These are phyloP conservation scores for Blastobotrys attinorum DNA, from an alignment of 805 yeast species.

Conservation along the genomic window DNA sequence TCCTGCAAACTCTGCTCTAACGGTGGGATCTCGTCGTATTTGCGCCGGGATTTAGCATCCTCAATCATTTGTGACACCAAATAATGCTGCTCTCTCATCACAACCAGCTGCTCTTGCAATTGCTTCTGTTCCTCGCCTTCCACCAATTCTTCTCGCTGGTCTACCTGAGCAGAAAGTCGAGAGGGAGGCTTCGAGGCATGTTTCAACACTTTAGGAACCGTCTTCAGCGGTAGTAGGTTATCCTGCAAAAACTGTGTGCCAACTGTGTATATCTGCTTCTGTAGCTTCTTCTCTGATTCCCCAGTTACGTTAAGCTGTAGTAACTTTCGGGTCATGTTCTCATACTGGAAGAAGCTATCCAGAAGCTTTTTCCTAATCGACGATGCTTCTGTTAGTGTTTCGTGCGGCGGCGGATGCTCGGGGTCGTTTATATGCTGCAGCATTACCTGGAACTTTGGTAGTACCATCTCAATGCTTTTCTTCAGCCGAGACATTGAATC, in stretches of 20 bases:
- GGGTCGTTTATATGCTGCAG: conserved; percentile 31
- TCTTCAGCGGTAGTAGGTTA: conserved; percentile 55
- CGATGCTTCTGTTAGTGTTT: conserved; percentile 32
- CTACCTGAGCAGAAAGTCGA: not conserved
- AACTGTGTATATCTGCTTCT: conserved; percentile 48
- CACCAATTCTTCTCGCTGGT: not conserved
- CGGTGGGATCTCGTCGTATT: conserved; percentile 66
- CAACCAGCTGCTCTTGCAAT: conserved; percentile 67
- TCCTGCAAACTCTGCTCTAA: conserved; percentile 54
- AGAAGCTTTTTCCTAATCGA: conserved; percentile 38
- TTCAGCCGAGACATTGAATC: conserved; percentile 35
- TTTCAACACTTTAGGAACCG: conserved; percentile 41
- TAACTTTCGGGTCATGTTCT: conserved; percentile 39
- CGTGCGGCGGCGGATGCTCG: conserved; percentile 24
- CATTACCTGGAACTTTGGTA: conserved; percentile 39
- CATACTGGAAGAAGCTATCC: conserved; percentile 44
- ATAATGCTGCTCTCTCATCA: conserved; percentile 74
- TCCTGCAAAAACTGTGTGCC: conserved; percentile 58
- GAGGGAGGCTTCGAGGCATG: not conserved
- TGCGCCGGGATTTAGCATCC: conserved; percentile 54
- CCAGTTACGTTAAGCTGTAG: conserved; percentile 29
- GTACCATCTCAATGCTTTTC: conserved; percentile 30
- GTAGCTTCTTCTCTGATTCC: conserved; percentile 39
- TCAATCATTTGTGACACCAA: conserved; percentile 58
- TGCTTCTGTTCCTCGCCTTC: conserved; percentile 24